Evolutionary conservation across 306 rosid genomes (phyloP).

Genomic region (Fragaria vesca): DNA sequence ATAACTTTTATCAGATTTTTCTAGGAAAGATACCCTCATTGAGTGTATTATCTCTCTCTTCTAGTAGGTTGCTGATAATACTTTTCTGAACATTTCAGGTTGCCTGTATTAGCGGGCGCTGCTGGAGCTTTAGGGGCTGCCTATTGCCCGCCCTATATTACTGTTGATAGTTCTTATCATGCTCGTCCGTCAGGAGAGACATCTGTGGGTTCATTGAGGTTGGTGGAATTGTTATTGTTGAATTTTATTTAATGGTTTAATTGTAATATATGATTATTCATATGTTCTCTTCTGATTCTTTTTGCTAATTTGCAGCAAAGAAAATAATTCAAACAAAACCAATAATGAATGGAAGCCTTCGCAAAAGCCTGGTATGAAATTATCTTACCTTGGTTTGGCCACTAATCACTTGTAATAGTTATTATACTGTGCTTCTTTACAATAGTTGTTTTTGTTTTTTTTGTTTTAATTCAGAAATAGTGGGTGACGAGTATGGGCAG

Average conservation of each 20-base stretch:
- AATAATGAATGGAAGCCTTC: conserved; percentile 68
- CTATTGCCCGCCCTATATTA: conserved; percentile 78
- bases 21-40: background rate
- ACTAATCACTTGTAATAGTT: background rate
- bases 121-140: conserved; percentile 86
- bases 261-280: background rate
- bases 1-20: background rate
- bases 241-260: background rate
- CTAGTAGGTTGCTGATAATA: background rate
- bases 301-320: conserved; percentile 61
- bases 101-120: conserved; percentile 94
- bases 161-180: conserved; percentile 79
- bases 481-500: conserved; percentile 76
- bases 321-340: conserved; percentile 47
- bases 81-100: conserved; percentile 44
- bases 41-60: background rate
- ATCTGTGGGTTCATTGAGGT: conserved; percentile 59
- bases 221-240: conserved; percentile 18
- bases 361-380: conserved; percentile 61
- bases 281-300: background rate
- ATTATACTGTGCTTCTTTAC: conserved; percentile 1
- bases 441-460: background rate
- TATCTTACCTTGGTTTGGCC: background rate
- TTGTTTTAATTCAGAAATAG: conserved; percentile 47
- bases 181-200: conserved; percentile 75